These are phyloP conservation scores for Camelina neglecta DNA, from an alignment of 345 rosid species.

Conservation along the genomic window DNA sequence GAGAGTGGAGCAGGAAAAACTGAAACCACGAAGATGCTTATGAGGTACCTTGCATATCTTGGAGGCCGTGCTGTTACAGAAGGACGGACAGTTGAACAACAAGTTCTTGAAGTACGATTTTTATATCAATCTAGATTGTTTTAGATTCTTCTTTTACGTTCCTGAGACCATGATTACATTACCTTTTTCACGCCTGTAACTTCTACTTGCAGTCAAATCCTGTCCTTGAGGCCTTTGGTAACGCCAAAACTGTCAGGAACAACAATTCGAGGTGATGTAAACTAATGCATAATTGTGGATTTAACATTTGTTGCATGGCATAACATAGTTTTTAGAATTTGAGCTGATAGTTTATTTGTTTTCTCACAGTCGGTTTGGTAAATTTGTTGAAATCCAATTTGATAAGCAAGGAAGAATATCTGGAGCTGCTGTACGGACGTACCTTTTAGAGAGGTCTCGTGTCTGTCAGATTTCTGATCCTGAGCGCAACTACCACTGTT, in stretches of 20 bases:
- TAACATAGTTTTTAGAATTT: background rate
- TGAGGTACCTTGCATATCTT: slow-evolving; percentile 82
- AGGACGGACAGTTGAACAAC: slow-evolving; percentile 91
- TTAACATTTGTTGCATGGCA: background rate
- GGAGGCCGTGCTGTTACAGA: slow-evolving; percentile 86
- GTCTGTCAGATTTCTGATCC: slow-evolving; percentile 92
- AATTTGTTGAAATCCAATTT: slow-evolving; percentile 96
- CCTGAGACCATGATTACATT: background rate
- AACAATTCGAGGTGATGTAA: slow-evolving; percentile 78
- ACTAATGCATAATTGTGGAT: background rate
- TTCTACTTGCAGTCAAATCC: slow-evolving; percentile 81
- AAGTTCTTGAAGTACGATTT: slow-evolving; percentile 81
- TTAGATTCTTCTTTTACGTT: background rate
- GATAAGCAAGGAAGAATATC: slow-evolving; percentile 96
- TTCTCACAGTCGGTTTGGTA: slow-evolving; percentile 82
- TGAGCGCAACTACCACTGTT: slow-evolving; percentile 92
- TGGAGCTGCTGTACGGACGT: slow-evolving; percentile 95
- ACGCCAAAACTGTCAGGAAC: slow-evolving; percentile 94
- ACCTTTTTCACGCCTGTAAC: slow-evolving; percentile 1
- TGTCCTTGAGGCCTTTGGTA: slow-evolving; percentile 95
- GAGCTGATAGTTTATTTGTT: slow-evolving; percentile 42
- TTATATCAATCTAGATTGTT: background rate
- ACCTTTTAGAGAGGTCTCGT: slow-evolving; percentile 91
- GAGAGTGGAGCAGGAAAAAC: slow-evolving; percentile 95
- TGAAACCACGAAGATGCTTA: slow-evolving; percentile 93